Conservation (phyloP, 768 basidiomycete genomes). For the Termitomyces sp. region DNA sequence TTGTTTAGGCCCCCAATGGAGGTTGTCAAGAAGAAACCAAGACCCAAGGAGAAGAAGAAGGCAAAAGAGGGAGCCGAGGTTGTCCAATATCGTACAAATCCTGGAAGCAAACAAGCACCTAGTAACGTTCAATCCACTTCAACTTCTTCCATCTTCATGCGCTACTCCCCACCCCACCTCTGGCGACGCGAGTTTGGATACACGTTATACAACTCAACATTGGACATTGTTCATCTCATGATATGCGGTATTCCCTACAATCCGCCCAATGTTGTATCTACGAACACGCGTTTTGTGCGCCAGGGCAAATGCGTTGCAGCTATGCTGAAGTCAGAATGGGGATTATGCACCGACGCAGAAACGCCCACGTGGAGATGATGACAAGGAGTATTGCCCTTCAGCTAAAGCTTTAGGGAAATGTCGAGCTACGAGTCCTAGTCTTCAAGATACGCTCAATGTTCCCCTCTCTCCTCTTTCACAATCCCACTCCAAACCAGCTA, state of each 20-base stretch:
- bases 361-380: background rate
- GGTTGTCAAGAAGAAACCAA: background rate
- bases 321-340: too few species aligned
- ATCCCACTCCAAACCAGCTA: background rate
- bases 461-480: background rate
- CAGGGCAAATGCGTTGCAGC: too few species aligned
- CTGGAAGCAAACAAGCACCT: background rate
- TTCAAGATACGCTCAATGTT: background rate
- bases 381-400: constrained; percentile 15
- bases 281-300: constrained; percentile 1
- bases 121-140: background rate
- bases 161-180: background rate
- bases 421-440: constrained; percentile 15
- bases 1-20: background rate
- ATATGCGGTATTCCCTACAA: background rate
- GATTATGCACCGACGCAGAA: background rate
- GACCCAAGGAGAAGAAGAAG: background rate
- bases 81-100: background rate
- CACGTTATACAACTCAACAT: background rate
- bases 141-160: background rate
- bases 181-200: background rate
- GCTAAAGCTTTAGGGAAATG: constrained; percentile 32
- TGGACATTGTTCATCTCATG: background rate
- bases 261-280: background rate
- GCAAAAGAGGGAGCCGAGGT: background rate